These are phyloP conservation scores for Helminthosporium solani DNA, from an alignment of 2,329 filamentous ascomycete genomes.

Conservation along the genomic window DNA sequence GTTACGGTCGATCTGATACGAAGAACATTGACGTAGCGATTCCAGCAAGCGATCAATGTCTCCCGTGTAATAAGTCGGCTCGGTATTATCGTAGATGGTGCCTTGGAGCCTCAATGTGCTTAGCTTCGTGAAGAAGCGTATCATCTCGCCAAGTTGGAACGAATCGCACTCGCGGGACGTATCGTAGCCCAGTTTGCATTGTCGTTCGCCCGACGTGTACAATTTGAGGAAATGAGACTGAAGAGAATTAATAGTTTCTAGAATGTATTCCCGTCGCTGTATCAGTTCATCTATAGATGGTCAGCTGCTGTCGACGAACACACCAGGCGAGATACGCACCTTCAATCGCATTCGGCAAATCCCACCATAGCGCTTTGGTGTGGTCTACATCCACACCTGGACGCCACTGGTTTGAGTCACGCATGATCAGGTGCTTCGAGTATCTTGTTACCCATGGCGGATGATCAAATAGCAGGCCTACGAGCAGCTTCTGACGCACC, in stretches of 20 bases:
- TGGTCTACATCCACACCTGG: constrained; percentile 40
- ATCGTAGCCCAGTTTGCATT: constrained; percentile 75
- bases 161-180: constrained; percentile 71
- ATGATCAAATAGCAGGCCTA: constrained; percentile 66
- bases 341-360: constrained; percentile 68
- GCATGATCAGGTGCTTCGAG: constrained; percentile 65
- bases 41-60: constrained; percentile 63
- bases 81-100: constrained; percentile 43
- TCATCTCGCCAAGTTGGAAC: constrained; percentile 76
- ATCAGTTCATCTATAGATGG: constrained; percentile 62
- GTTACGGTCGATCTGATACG: constrained; percentile 72
- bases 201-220: constrained; percentile 66
- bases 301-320: background rate
- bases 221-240: constrained; percentile 66
- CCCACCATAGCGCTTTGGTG: constrained; percentile 65
- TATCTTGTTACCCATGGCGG: constrained; percentile 60
- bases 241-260: constrained; percentile 69
- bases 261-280: constrained; percentile 63
- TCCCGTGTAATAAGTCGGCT: constrained; percentile 55
- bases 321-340: constrained; percentile 38
- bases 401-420: constrained; percentile 63
- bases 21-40: constrained; percentile 64
- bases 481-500: constrained; percentile 67
- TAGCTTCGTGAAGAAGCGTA: constrained; percentile 67
- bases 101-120: constrained; percentile 59